These are phyloP conservation scores for Phoma sp. DNA, from an alignment of 2,329 filamentous ascomycete genomes.

Conservation along the genomic window DNA sequence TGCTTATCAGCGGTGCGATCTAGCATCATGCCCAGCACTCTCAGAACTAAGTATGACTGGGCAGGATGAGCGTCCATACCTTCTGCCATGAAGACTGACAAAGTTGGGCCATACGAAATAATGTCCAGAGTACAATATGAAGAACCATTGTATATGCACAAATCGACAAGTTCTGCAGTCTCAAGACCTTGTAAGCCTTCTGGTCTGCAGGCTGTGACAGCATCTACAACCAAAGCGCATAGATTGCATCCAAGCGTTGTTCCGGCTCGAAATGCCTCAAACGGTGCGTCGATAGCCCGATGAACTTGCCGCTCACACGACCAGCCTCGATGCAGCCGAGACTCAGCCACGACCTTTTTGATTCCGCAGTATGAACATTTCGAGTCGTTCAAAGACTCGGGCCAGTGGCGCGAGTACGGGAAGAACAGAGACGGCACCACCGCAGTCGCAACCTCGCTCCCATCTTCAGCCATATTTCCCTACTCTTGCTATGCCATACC, in stretches of 20 bases:
- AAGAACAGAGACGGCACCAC: not conserved
- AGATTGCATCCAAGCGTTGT: not conserved
- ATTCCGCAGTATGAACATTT: not conserved
- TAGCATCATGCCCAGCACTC: too few species aligned
- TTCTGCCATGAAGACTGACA: not conserved
- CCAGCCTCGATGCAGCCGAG: not conserved
- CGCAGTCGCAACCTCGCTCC: not conserved
- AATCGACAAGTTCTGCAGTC: rapidly evolving
- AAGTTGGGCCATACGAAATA: too few species aligned
- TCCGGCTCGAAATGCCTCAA: not conserved
- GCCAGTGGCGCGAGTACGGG: too few species aligned
- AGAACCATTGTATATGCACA: too few species aligned
- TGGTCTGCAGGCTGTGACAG: not conserved
- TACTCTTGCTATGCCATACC: not conserved
- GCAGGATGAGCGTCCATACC: not conserved
- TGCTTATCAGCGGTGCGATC: not conserved
- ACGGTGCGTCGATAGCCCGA: too few species aligned
- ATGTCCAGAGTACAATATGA: too few species aligned
- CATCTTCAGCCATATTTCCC: not conserved
- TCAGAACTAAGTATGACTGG: too few species aligned
- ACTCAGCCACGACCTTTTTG: not conserved
- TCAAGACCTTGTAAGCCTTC: too few species aligned
- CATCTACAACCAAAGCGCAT: not conserved
- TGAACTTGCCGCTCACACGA: not conserved
- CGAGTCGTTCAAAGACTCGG: too few species aligned